Percentiles rank a stretch among this genome's conserved stretches.
Conservation (phyloP, 2,329 filamentous ascomycete species). For the Talaromyces sp. region DNA sequence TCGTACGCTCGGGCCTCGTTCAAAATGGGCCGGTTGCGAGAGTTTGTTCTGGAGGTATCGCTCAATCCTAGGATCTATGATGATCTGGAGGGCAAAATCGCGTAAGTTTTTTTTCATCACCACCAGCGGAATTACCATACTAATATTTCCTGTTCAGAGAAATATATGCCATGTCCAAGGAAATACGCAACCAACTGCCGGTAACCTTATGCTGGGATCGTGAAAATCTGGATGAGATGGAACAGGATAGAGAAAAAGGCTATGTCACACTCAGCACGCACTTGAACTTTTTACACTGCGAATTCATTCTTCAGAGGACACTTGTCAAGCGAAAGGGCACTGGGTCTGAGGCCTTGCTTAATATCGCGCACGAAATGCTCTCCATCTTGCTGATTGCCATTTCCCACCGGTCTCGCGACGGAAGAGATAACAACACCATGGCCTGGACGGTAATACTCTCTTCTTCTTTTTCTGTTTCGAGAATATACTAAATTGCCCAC, state of each 20-base stretch:
- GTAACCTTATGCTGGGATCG: not conserved
- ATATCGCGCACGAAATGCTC: constrained; percentile 19
- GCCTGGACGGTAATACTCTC: constrained; percentile 13
- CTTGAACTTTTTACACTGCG: constrained; percentile 20
- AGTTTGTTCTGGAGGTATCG: constrained; percentile 7
- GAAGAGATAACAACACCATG: constrained; percentile 11
- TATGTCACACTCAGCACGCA: constrained; percentile 11
- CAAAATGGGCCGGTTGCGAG: constrained; percentile 14
- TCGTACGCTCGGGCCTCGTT: not conserved
- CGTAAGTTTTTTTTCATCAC: not conserved
- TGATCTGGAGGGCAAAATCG: constrained; percentile 3
- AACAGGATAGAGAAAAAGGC: constrained; percentile 11
- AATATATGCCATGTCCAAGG: not conserved
- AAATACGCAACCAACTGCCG: constrained; percentile 3
- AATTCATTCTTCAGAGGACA: constrained; percentile 19
- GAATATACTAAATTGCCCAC: not conserved
- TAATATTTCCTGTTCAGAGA: not conserved
- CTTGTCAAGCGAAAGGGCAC: constrained; percentile 15
- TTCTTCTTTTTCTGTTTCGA: not conserved
- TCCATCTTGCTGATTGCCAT: constrained; percentile 13
- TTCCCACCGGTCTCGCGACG: constrained; percentile 11
- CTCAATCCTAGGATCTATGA: constrained; percentile 12
- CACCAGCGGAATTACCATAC: not conserved
- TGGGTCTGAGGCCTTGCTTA: constrained; percentile 16
- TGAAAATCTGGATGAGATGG: not conserved